Base-by-base conservation (phyloP, 495 filamentous ascomycete species). In the Podospora australis region DNA sequence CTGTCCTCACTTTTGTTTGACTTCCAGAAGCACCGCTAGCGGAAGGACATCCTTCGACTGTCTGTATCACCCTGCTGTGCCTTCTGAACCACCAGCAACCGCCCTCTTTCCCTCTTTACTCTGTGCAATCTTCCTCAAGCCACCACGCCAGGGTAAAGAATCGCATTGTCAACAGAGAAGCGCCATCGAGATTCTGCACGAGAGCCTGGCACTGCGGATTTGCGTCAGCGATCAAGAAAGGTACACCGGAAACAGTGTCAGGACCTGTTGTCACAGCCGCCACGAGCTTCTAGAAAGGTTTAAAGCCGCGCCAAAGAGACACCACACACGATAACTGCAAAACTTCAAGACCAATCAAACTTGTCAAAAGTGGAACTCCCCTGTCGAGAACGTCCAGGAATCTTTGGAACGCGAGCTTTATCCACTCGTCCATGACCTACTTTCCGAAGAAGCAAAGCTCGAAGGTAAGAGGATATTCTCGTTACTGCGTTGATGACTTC, bases 121-220 rank as follows among this genome's bases (percentile, higher is more conserved):
- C 47, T 60, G 59, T 57, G 29, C 59, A 54, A 63, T 53, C 48
- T n/a, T 45, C 26, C 39, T 23, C 56, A 53, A 55, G 56, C 57
- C 54, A 60, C 54, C 7, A 39, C 52, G 47, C 42, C 54, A 46
- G 32, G 46, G 53, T 49, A 52, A 56, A 46, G 47, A 46, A 59
- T 45, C 50, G 35, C 48, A 53, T 56, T 28, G 41, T 50, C 59
- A 46, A 54, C 52, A 53, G 36, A 39, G 50, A 8, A 46, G 45
- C 46, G 47, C 58, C 45, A 44, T 44, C 23, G n/a, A 48, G 52
- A 56, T 55, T 57, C 56, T 56, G 54, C 49, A 59, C 42, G 35
- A 36, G 41, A 26, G 16, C 39, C 48, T 54, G 46, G 43, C 46
- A 55, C 62, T 39, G 56, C 57, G 50, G 48, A 8, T 26, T 41